phyloP scores from a whole-genome alignment of 139 green algal species.

The Tetradesmus obliquus region DNA sequence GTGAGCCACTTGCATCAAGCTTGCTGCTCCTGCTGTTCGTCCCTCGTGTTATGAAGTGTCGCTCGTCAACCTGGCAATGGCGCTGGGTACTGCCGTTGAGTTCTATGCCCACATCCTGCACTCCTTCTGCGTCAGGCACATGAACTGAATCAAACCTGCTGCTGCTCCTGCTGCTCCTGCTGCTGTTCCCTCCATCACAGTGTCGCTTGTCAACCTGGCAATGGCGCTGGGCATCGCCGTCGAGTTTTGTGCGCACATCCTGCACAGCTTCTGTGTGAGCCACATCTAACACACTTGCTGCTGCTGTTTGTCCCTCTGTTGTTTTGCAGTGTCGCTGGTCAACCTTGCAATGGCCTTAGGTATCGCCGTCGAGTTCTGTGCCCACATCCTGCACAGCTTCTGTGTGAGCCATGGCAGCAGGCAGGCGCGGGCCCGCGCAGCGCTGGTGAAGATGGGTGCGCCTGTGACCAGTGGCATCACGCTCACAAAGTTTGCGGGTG shows the following conservation, averaged over 20 bases:
- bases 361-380: constrained; percentile 90
- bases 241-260: constrained; percentile 85
- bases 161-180: too few species aligned
- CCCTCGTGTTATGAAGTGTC: too few species aligned
- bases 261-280: constrained; percentile 34
- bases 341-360: constrained; percentile 86
- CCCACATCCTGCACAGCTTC: constrained; percentile 78
- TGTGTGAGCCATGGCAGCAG: constrained; percentile 51
- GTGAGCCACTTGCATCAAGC: background rate
- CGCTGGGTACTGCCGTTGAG: constrained; percentile 87
- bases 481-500: constrained; percentile 90
- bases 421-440: constrained; percentile 37
- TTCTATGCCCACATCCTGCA: constrained; percentile 88
- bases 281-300: background rate
- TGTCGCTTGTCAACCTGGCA: constrained; percentile 80
- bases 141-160: too few species aligned
- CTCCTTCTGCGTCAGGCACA: background rate
- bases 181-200: background rate
- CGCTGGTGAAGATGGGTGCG: constrained; percentile 65
- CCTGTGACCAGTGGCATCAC: constrained; percentile 87
- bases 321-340: constrained; percentile 48
- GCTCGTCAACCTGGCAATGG: constrained; percentile 81
- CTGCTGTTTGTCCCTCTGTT: background rate
- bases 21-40: too few species aligned
- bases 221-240: constrained; percentile 84